Percentiles rank a stretch among this genome's conserved stretches.
Conservation (phyloP, 192 early-diverging fungal species). For the Podila clonocystis region DNA sequence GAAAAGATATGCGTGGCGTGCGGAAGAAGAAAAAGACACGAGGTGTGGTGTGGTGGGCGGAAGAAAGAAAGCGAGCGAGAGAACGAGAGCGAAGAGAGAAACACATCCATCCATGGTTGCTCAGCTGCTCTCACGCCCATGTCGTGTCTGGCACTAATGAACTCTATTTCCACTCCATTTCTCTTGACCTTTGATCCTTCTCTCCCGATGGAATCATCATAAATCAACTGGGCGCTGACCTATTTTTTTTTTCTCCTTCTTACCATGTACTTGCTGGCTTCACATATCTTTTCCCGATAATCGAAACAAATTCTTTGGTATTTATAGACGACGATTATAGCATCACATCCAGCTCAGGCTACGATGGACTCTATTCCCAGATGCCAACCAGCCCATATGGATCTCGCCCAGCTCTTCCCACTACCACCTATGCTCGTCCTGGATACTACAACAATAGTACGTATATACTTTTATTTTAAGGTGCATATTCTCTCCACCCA, state of each 20-base stretch:
- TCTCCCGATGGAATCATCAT: not conserved
- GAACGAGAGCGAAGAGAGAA: not conserved
- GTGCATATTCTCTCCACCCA: not conserved
- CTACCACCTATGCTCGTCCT: slow-evolving; percentile 21
- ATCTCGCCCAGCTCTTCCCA: slow-evolving; percentile 25
- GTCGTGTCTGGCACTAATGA: slow-evolving; percentile 27
- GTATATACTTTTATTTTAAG: slow-evolving; percentile 1
- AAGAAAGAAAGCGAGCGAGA: not conserved
- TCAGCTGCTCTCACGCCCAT: too few species aligned
- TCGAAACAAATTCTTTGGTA: not conserved
- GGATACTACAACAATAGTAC: slow-evolving; percentile 42
- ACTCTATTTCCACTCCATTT: slow-evolving; percentile 12
- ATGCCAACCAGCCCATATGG: slow-evolving; percentile 26
- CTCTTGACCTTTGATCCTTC: not conserved
- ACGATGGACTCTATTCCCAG: slow-evolving; percentile 32
- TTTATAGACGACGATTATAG: slow-evolving; percentile 35
- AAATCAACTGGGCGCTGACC: too few species aligned
- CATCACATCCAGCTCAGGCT: slow-evolving; percentile 3
- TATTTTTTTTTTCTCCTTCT: too few species aligned
- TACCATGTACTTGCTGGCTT: too few species aligned
- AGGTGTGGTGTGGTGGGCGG: too few species aligned
- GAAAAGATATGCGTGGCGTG: not conserved
- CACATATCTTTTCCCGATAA: too few species aligned
- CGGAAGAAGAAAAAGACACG: too few species aligned
- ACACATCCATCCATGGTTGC: too few species aligned